Evolutionary conservation across 305 asterid species (phyloP).

Genomic region (Solanum hybrid): DNA sequence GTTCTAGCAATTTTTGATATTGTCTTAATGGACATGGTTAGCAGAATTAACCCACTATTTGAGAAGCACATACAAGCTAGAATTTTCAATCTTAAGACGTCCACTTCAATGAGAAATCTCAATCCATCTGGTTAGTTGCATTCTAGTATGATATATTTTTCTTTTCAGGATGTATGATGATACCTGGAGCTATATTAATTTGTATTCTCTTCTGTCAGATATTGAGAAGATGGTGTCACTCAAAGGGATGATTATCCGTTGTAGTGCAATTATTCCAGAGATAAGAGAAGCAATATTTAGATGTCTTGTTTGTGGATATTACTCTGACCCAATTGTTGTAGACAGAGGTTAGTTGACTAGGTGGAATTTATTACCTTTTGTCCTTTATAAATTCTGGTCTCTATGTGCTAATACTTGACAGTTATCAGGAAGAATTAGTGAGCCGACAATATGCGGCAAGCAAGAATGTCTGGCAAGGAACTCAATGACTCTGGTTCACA

Average conservation of each 20-base stretch:
- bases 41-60: slow-evolving; percentile 55
- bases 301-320: slow-evolving; percentile 91
- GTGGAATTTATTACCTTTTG: background rate
- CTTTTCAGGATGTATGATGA: background rate
- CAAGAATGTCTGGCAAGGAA: slow-evolving; percentile 79
- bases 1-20: slow-evolving; percentile 88
- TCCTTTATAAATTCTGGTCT: background rate
- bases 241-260: slow-evolving; percentile 93
- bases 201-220: slow-evolving; percentile 31
- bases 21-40: slow-evolving; percentile 86
- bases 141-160: background rate
- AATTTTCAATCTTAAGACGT: slow-evolving; percentile 75
- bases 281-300: slow-evolving; percentile 88
- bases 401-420: background rate
- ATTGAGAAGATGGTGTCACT: slow-evolving; percentile 92
- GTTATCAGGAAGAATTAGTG: slow-evolving; percentile 68
- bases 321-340: slow-evolving; percentile 79
- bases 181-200: background rate
- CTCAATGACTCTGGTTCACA: slow-evolving; percentile 92
- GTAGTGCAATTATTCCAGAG: slow-evolving; percentile 92
- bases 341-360: slow-evolving; percentile 58
- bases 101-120: slow-evolving; percentile 81
- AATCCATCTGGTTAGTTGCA: slow-evolving; percentile 68
- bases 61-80: slow-evolving; percentile 95
- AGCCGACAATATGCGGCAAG: slow-evolving; percentile 69